Conservation (phyloP, 2,329 filamentous ascomycete species). For the Venturia effusa region DNA sequence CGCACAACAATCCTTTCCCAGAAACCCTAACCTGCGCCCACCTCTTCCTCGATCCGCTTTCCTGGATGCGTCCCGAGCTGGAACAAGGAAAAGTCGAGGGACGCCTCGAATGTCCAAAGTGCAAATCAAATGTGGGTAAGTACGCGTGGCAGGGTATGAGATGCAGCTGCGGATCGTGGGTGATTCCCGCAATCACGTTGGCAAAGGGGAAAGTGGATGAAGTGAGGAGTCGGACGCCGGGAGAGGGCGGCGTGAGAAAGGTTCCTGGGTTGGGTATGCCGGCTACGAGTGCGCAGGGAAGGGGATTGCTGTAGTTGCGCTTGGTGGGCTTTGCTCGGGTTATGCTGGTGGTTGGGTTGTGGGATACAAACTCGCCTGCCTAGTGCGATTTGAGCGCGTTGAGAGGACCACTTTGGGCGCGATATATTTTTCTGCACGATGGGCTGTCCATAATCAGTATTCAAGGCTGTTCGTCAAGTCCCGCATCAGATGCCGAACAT, state of each 20-base stretch:
- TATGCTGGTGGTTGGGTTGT: background rate
- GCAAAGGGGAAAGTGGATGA: constrained; percentile 77
- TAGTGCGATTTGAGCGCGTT: no score
- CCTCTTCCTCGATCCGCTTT: constrained; percentile 81
- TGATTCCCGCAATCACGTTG: constrained; percentile 81
- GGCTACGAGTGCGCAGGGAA: constrained; percentile 10
- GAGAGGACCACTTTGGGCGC: no score
- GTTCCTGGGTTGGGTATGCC: constrained; percentile 11
- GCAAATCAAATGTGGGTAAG: constrained; percentile 73
- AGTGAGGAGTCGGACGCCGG: constrained; percentile 19
- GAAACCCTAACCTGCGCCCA: constrained; percentile 53
- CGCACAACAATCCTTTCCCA: constrained; percentile 15
- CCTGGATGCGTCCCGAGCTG: constrained; percentile 88
- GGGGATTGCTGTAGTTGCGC: constrained; percentile 7
- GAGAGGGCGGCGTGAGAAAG: background rate
- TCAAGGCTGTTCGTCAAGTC: no score
- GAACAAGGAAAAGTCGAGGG: constrained; percentile 75
- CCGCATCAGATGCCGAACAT: no score
- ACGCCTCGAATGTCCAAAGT: constrained; percentile 76
- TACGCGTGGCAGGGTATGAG: constrained; percentile 95
- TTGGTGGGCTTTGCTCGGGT: background rate
- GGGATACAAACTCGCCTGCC: no score
- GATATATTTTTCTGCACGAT: no score
- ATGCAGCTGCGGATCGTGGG: constrained; percentile 84
- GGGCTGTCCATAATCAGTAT: no score